Base-by-base conservation (phyloP, 2,329 filamentous ascomycete genomes). In the Cercospora sp. region DNA sequence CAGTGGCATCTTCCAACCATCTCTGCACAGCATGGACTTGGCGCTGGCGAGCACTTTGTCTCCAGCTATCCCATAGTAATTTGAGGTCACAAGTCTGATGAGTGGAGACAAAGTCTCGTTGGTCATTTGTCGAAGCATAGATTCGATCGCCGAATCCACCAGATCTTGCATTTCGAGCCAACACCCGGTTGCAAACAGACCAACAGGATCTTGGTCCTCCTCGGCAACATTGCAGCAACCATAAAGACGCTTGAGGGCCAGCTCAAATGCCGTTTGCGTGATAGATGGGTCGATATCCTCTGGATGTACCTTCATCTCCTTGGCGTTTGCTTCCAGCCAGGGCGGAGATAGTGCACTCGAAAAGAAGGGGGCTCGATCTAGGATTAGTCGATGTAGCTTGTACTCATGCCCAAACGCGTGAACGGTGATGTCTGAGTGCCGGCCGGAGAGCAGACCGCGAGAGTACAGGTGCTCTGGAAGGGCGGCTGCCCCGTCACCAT, bases 141-240 rank as follows among this genome's bases (percentile, higher is more conserved):
- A 82, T 34, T 85, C 84, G 34, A 87, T 84, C 28, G 84, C 83
- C 5, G 80, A 80, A 59, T 87, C 84, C 10, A 87, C 81, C 26
- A 87, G 76, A 69, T 87, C 85, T 55, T 84, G 81, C 84, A 87
- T 87, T 70, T 87, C 85, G 24, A 87, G 79, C 85, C 85, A 87
- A 74, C 84, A 86, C 16, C 82, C 85, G 3, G 84, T 86, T 0
- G 85, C 85, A 72, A 87, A 87, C 3, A 87, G 75, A 12, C 84
- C 84, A 37, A 86, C 78, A n/a, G 85, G 84, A 70, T 86, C 81
- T 10, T 77, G 77, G 63, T 86, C 84, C 69, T 85, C 84, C 67
- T 86, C 84, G 24, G 80, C 77, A 4, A 81, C 76, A 21, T 82
- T 80, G 51, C 81, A 79, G 6, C 81, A 83, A 9, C 85, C 85